Conservation (phyloP, 1,284 basidiomycete genomes). For the Ganoderma boninense region DNA sequence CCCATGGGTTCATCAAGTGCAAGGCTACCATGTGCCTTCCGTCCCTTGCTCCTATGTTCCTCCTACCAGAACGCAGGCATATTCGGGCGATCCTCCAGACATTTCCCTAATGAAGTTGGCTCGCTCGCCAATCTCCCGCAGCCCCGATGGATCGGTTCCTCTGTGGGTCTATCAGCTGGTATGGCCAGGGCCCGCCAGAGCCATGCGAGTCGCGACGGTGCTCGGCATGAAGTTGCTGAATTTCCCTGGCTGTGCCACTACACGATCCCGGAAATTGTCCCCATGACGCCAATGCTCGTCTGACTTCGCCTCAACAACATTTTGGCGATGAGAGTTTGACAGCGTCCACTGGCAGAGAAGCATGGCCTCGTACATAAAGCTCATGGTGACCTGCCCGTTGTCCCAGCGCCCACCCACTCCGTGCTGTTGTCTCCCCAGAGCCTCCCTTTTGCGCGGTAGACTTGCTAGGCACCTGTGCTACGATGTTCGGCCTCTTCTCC, state of each 20-base stretch:
- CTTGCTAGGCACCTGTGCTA: slow-evolving; percentile 16
- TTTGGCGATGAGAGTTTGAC: background rate
- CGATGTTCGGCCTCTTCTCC: slow-evolving; percentile 25
- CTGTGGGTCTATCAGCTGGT: background rate
- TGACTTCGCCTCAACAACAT: background rate
- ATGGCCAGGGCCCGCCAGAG: background rate
- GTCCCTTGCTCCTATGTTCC: slow-evolving; percentile 8
- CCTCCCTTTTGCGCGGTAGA: slow-evolving; percentile 5
- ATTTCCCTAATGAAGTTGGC: background rate
- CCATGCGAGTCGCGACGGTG: background rate
- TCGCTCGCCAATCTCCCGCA: background rate
- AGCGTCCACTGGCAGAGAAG: background rate
- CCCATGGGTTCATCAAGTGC: slow-evolving; percentile 20
- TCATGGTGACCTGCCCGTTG: background rate
- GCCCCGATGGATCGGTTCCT: background rate
- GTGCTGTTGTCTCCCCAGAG: background rate
- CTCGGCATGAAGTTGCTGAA: background rate
- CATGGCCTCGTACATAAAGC: background rate
- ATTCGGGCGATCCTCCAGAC: background rate
- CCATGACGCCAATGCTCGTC: background rate
- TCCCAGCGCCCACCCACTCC: background rate
- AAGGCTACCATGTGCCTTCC: slow-evolving; percentile 22
- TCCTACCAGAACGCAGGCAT: background rate
- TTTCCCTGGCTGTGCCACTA: background rate
- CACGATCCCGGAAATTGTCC: background rate